These are phyloP conservation scores for Cercophora scortea DNA, from an alignment of 495 filamentous ascomycete genomes.

Conservation along the genomic window DNA sequence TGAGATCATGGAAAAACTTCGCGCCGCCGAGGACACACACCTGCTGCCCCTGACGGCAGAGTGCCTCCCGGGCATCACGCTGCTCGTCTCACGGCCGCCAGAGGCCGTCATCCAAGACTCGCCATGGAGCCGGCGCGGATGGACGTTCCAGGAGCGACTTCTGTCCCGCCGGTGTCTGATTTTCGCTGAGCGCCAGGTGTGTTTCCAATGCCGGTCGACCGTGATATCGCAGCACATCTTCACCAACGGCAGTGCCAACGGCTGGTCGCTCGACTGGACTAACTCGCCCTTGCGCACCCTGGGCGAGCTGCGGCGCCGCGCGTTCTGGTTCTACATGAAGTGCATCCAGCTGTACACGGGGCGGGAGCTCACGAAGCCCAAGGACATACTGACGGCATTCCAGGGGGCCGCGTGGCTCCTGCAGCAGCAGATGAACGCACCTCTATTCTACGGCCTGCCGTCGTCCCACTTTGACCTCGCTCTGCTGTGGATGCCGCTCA, in stretches of 20 bases:
- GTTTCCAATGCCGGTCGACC: slow-evolving; percentile 25
- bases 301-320: slow-evolving; percentile 10
- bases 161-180: slow-evolving; percentile 27
- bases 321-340: slow-evolving; percentile 21
- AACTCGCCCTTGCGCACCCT: slow-evolving; percentile 1
- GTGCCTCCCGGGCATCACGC: slow-evolving; percentile 4
- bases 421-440: slow-evolving; percentile 5
- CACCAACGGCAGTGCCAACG: slow-evolving; percentile 1
- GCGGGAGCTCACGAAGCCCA: slow-evolving; percentile 14
- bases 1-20: not conserved
- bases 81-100: slow-evolving; percentile 6
- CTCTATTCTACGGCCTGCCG: slow-evolving; percentile 20
- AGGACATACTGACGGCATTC: slow-evolving; percentile 27
- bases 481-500: slow-evolving; percentile 18
- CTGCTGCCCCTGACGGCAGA: not conserved
- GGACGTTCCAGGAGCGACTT: slow-evolving; percentile 33
- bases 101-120: slow-evolving; percentile 13
- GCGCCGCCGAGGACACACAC: not conserved
- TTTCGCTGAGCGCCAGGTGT: slow-evolving; percentile 22
- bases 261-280: slow-evolving; percentile 18
- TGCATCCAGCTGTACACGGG: slow-evolving; percentile 19
- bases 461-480: slow-evolving; percentile 26
- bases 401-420: slow-evolving; percentile 16
- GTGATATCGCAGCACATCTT: slow-evolving; percentile 18
- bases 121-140: slow-evolving; percentile 22